A percentile compares a stretch with the other conserved stretches of the same genome.
Evolutionary conservation across 176 grass and related monocot genomes (phyloP).

Genomic region (Miscanthus lutarioriparius): DNA sequence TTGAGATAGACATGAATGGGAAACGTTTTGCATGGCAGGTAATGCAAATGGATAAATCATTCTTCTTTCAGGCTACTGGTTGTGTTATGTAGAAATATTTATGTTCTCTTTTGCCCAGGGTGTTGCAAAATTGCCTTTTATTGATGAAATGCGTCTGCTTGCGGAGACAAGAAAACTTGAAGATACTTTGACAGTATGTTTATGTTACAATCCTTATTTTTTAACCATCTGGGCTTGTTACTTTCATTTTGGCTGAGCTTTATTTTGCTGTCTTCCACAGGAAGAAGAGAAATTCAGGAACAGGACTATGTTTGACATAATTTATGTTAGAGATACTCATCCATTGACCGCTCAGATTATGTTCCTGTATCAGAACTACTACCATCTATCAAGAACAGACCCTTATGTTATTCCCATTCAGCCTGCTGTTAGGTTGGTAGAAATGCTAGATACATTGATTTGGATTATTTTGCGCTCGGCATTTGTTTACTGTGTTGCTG

Average conservation of each 20-base stretch:
- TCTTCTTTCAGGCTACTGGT: constrained; percentile 19
- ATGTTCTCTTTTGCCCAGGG: constrained; percentile 58
- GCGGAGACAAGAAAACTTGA: constrained; percentile 78
- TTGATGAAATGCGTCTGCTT: constrained; percentile 79
- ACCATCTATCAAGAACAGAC: constrained; percentile 46
- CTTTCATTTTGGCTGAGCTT: constrained; percentile 20
- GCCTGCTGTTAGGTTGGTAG: constrained; percentile 67
- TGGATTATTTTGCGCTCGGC: constrained; percentile 28
- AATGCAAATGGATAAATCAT: constrained; percentile 26
- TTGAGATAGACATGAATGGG: constrained; percentile 98
- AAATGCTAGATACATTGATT: constrained; percentile 34
- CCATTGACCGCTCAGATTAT: constrained; percentile 62
- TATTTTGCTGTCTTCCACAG: constrained; percentile 46
- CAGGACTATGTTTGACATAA: constrained; percentile 77
- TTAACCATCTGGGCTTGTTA: constrained; percentile 1
- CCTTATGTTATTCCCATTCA: constrained; percentile 71
- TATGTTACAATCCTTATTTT: constrained; percentile 40
- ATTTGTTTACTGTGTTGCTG: constrained; percentile 25
- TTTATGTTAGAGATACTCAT: constrained; percentile 79
- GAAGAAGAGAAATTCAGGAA: constrained; percentile 94
- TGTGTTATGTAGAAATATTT: constrained; percentile 33
- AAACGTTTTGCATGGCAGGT: constrained; percentile 99
- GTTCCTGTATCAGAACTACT: constrained; percentile 66
- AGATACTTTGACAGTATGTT: constrained; percentile 74
- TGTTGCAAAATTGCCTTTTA: constrained; percentile 95